Conservation (phyloP, 805 yeast genomes). For the Torulaspora maleeae region DNA sequence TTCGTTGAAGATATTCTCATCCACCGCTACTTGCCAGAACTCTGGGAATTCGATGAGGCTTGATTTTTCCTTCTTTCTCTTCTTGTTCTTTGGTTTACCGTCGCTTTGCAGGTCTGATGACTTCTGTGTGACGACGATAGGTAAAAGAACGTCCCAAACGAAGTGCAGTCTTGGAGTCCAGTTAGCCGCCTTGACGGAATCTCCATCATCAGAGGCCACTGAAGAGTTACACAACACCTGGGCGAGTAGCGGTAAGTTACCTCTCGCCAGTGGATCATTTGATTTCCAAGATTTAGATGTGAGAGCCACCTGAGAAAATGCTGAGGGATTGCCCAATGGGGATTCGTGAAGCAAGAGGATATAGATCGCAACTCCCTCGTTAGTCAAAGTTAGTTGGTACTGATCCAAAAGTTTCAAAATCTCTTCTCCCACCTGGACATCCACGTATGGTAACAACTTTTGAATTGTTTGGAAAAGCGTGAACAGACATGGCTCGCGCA, state of each 20-base stretch:
- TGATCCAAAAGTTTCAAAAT: conserved; percentile 46
- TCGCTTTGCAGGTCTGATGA: conserved; percentile 15
- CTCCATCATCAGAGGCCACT: conserved; percentile 29
- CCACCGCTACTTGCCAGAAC: conserved; percentile 77
- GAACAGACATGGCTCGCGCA: conserved; percentile 73
- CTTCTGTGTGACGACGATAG: conserved; percentile 39
- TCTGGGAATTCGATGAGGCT: conserved; percentile 44
- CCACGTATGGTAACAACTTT: conserved; percentile 24
- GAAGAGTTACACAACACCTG: conserved; percentile 57
- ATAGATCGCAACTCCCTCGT: conserved; percentile 77
- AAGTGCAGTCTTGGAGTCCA: conserved; percentile 76
- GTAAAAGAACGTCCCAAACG: conserved; percentile 63
- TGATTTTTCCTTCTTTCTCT: conserved; percentile 37
- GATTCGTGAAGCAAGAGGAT: conserved; percentile 32
- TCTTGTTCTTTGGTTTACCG: conserved; percentile 34
- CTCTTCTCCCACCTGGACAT: conserved; percentile 17
- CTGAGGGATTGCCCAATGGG: conserved; percentile 3
- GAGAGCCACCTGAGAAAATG: conserved; percentile 12
- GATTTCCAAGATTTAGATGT: conserved; percentile 51
- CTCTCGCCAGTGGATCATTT: conserved; percentile 67
- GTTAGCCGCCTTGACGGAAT: conserved; percentile 50
- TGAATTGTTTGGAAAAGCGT: conserved; percentile 58
- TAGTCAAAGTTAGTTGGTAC: conserved; percentile 54
- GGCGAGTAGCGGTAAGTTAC: conserved; percentile 57
- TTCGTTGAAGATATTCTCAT: conserved; percentile 71